Evolutionary conservation across 768 basidiomycete genomes (phyloP), one percentile per base, ranked within the genome.

Genomic region (Suillus ampliporus): DNA sequence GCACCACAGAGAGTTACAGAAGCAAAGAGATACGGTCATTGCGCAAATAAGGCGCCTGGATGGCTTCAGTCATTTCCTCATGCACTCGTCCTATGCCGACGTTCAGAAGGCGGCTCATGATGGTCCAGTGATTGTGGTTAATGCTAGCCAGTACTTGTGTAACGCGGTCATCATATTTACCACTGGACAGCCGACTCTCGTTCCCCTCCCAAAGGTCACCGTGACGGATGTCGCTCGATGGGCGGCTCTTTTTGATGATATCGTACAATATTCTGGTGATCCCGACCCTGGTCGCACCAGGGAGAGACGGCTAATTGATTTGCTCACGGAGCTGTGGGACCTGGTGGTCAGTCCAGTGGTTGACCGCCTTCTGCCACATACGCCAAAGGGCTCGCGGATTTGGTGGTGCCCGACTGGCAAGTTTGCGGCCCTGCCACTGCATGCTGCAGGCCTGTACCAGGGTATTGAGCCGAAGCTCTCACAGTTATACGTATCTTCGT

Each of bases 111-210:
- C 68, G 15, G 69, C 68, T 15, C 26, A 5, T 7, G 66, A 61
- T 37, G 77, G 76, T 40, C 76, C 78, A 3, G 68, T 78, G 19
- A 70, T 78, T 44, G 69, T 79, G 50, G 65, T 78, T 28, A 78
- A 77, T 46, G 71, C 67, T 11, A 72, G 69, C 28, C 38, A 51
- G 35, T 35, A 66, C 57, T 67, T 67, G 11, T 69, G 67, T 14
- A 67, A 69, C 44, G 69, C 68, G 9, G 26, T 67, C 26, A 66
- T 72, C 41, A 60, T 69, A 14, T 66, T 68, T 23, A 57, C 53
- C 21, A 7, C 61, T 14, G 61, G 17, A 34, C 46, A 61, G 3
- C 66, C 68, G 19, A 28, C 65, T 26, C 66, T 66, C 35, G 26
- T 68, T 57, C 26, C 64, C 41, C 65, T 68, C 40, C 41, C 10